Base-by-base conservation (phyloP, 2,329 filamentous ascomycete species). In the Ascosphaera pollenicola region DNA sequence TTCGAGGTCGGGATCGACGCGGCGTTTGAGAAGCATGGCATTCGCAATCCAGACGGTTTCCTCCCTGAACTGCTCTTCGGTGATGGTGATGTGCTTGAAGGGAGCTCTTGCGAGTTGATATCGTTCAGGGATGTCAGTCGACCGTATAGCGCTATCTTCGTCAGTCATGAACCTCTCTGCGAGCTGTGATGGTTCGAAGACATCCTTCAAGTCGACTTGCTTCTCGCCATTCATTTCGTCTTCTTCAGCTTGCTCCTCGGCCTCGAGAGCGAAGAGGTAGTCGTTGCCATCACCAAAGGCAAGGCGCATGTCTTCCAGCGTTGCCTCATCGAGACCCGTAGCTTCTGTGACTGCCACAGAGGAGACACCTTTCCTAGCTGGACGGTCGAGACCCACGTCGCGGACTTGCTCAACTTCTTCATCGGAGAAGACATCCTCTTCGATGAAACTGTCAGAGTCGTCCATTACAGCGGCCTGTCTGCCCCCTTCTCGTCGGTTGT, bases 201-300 rank as follows among this genome's bases (percentile, higher is more conserved):
- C 87, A 54, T 98, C 87, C 61, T 95, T 94, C 45, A 98, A 70
- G 57, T 94, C 83, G 34, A 95, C 73, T 35, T 77, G 76, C 50
- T 85, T 80, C 47, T 91, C 81, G 44, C 82, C 79, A 43, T 75
- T 70, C 46, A 79, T 68, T 41, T 78, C 74, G 37, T 81, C 75
- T 46, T 91, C 81, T 41, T 74, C 69, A 46, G 85, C 78, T 38
- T 84, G 77, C 36, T 89, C 80, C 56, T 95, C 85, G 51, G 87
- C 67, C 39, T 87, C 79, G 37, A 98, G 63, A 7, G 87, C 89
- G 75, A 91, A 98, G 48, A 85, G 77, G 53, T 95, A 98, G 52
- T 98, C 89, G 46, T 82, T 83, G 41, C 89, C 87, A 52, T 92
- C 83, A 44, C 89, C 89, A 49, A 98, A 98, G 30, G 93, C 93